Evolutionary conservation across 306 rosid genomes (phyloP).

Genomic region (Medicago arabica): DNA sequence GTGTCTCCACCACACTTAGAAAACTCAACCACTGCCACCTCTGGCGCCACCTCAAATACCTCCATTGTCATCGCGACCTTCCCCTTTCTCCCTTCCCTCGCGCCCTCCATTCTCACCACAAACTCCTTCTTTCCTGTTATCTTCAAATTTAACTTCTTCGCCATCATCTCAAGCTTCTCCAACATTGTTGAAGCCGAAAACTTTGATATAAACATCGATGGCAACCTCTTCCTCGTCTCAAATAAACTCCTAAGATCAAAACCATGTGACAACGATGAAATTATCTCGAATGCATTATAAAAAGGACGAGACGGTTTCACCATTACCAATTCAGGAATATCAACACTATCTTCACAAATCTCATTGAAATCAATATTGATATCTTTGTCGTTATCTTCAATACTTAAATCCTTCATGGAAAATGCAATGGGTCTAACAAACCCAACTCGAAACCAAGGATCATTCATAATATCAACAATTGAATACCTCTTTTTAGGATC

Average conservation of each 20-base stretch:
- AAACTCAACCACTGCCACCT: slow-evolving; percentile 73
- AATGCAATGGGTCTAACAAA: slow-evolving; percentile 54
- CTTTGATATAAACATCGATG: slow-evolving; percentile 68
- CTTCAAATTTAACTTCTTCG: slow-evolving; percentile 56
- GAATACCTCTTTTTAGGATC: slow-evolving; percentile 71
- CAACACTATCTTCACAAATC: slow-evolving; percentile 9
- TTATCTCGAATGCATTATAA: slow-evolving; percentile 81
- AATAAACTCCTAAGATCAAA: slow-evolving; percentile 77
- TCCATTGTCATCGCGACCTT: slow-evolving; percentile 62
- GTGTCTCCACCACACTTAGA: slow-evolving; percentile 72
- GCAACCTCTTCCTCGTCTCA: slow-evolving; percentile 60
- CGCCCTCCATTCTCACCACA: slow-evolving; percentile 63
- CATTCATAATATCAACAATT: slow-evolving; percentile 52
- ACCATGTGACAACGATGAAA: slow-evolving; percentile 74
- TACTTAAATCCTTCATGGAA: slow-evolving; percentile 41
- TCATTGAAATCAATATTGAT: slow-evolving; percentile 23
- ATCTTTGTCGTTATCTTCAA: not conserved
- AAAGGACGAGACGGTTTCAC: slow-evolving; percentile 62
- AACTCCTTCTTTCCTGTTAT: slow-evolving; percentile 59
- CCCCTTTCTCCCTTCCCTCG: slow-evolving; percentile 77
- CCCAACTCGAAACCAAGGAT: slow-evolving; percentile 72
- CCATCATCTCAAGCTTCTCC: slow-evolving; percentile 56
- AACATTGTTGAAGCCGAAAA: slow-evolving; percentile 63
- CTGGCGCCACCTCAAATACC: slow-evolving; percentile 78
- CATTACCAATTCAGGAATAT: slow-evolving; percentile 16